These are phyloP conservation scores for Rasamsonia emersonii DNA, from an alignment of 2,329 filamentous ascomycete species.

Conservation along the genomic window DNA sequence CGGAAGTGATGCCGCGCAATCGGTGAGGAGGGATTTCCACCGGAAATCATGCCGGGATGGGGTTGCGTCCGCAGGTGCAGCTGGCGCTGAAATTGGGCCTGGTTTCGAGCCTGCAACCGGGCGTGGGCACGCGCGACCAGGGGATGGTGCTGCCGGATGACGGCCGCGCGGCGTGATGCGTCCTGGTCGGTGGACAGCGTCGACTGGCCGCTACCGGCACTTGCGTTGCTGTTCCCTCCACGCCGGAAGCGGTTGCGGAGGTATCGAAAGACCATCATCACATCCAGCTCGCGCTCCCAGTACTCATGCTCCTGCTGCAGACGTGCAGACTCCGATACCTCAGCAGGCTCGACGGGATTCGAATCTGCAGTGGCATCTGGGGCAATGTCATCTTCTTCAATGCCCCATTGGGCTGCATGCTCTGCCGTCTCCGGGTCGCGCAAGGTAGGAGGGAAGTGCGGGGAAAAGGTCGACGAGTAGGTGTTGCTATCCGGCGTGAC, in stretches of 20 bases:
- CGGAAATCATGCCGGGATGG: conserved; percentile 11
- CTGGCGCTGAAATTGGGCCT: conserved; percentile 39
- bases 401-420: conserved; percentile 57
- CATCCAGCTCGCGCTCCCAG: conserved; percentile 88
- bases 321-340: conserved; percentile 30
- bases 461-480: conserved; percentile 24
- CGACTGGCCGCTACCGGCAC: conserved; percentile 39
- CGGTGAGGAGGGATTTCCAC: conserved; percentile 19
- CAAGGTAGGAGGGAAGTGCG: conserved; percentile 44
- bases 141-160: conserved; percentile 83
- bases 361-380: conserved; percentile 42
- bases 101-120: conserved; percentile 43
- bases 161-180: conserved; percentile 65
- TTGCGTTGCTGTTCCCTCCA: conserved; percentile 32
- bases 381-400: conserved; percentile 50
- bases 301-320: conserved; percentile 59
- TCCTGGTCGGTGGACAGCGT: conserved; percentile 45
- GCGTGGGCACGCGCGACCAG: conserved; percentile 56
- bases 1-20: conserved; percentile 37
- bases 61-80: conserved; percentile 9
- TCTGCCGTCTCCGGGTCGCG: conserved; percentile 27
- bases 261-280: conserved; percentile 86
- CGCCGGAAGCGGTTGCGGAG: conserved; percentile 64
- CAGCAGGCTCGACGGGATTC: conserved; percentile 5
- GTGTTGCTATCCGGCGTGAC: conserved; percentile 12